Evolutionary conservation across 495 filamentous ascomycete genomes (phyloP), one percentile per base, ranked within the genome.

Genomic region (Trichoderma reesei): DNA sequence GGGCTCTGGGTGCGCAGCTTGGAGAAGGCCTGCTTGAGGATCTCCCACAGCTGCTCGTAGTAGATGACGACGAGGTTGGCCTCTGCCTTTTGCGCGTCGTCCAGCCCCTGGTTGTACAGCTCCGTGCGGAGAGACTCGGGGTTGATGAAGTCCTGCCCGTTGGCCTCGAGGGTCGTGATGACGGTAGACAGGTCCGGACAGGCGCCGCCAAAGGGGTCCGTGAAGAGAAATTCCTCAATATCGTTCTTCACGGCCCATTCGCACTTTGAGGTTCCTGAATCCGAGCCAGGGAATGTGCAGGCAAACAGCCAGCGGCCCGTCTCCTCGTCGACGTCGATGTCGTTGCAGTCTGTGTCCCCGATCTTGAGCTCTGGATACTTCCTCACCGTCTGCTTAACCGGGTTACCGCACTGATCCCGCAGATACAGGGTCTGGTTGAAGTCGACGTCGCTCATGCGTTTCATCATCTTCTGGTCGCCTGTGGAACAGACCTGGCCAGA

Each of bases 1-100:
- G 51, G 51, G 10, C 26, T 20, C 14, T 56, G 51, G 2, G 51
- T 34, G 26, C 51, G 51, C 20, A 56, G 51, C 31, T 56, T 56
- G 26, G 51, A 56, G 51, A 56, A 56, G 7, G 51, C 51, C 31
- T 56, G 51, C 51, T 56, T 56, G 20, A 56, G 26, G 8, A 56
- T 56, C 26, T 56, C 51, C 51, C 51, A 56, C 20, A 56, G 51
- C 8, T 56, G 51, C 10, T 56, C 51, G 26, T 56, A 56, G 51
- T 56, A 56, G 51, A 56, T 56, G 26, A 56, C 51, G 5, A 56
- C 34, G 51, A 56, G 51, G 51, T 56, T 56, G 26, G 51, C 51
- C 26, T 56, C 51, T 10, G 26, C 51, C 26, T 56, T 56, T 56
- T 56, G 51, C 51, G 51, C 51, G 34, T 56, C 51, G 11, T 56